Evolutionary conservation across 495 filamentous ascomycete genomes (phyloP).

Genomic region (Hypoxylon fragiforme): DNA sequence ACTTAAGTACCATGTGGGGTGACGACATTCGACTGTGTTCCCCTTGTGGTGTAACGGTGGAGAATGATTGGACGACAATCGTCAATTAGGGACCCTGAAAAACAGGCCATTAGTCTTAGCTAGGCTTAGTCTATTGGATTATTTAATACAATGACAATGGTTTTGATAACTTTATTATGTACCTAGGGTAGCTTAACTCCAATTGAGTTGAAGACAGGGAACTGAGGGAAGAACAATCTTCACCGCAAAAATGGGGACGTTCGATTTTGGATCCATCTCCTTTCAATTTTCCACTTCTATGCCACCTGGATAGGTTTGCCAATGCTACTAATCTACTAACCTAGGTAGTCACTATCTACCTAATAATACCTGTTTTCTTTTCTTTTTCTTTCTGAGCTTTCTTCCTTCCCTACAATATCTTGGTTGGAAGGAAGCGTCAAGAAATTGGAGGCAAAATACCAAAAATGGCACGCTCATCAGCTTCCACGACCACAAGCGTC

Average conservation of each 20-base stretch:
- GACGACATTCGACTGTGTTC: constrained; percentile 16
- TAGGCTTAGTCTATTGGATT: no score
- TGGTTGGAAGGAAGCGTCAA: background rate
- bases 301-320: constrained; percentile 8
- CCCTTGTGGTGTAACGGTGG: constrained; percentile 4
- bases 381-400: background rate
- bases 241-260: constrained; percentile 34
- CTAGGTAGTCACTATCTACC: no score
- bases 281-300: constrained; percentile 9
- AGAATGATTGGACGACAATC: constrained; percentile 23
- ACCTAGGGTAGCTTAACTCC: no score
- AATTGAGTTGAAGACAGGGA: no score
- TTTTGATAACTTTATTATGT: no score
- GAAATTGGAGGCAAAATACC: background rate
- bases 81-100: constrained; percentile 21
- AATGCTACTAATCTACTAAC: no score
- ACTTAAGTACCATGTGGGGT: constrained; percentile 20
- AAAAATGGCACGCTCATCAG: constrained; percentile 36
- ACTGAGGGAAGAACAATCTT: constrained; percentile 9
- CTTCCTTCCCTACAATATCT: background rate
- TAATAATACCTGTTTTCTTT: background rate
- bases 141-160: no score
- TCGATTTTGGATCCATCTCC: constrained; percentile 16
- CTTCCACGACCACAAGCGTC: constrained; percentile 37
- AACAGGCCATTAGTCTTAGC: constrained; percentile 13